These are phyloP conservation scores for Cyberlindnera mycetangii DNA, from an alignment of 805 yeast genomes.

Conservation along the genomic window DNA sequence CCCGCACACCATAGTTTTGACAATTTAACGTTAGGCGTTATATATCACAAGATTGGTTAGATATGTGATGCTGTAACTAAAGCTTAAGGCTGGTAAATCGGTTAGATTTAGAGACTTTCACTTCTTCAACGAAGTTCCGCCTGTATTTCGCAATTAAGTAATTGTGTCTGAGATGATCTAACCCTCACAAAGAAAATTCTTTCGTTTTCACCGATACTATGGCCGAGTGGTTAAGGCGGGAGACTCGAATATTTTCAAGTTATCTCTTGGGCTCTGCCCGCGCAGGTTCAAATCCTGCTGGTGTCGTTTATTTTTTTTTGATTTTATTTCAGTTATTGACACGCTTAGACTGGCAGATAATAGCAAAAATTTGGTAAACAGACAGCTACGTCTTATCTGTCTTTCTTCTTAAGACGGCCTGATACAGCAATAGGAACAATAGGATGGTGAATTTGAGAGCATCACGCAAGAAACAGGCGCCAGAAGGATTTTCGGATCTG, in stretches of 20 bases:
- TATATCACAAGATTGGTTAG: no score
- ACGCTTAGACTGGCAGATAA: neutral
- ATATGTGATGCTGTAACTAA: no score
- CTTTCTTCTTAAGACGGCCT: no score
- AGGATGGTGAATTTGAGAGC: constrained; percentile 46
- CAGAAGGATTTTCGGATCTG: constrained; percentile 70
- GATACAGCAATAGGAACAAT: neutral
- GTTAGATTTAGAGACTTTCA: no score
- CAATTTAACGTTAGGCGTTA: no score
- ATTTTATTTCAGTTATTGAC: constrained; percentile 2
- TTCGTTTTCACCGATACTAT: constrained; percentile 31
- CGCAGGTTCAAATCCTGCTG: constrained; percentile 49
- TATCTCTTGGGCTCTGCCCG: constrained; percentile 46
- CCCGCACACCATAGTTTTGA: no score
- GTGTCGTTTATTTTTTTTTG: constrained; percentile 34
- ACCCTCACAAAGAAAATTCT: neutral
- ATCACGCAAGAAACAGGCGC: constrained; percentile 50
- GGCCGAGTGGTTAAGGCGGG: constrained; percentile 51
- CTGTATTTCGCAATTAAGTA: no score
- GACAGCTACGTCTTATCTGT: no score
- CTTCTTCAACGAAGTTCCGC: no score
- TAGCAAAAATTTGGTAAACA: no score
- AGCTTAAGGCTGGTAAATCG: no score
- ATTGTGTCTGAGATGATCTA: neutral
- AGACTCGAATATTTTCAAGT: constrained; percentile 37